These are phyloP conservation scores for Orbilia ellipsospora DNA, from an alignment of 2,329 filamentous ascomycete species.

Conservation along the genomic window DNA sequence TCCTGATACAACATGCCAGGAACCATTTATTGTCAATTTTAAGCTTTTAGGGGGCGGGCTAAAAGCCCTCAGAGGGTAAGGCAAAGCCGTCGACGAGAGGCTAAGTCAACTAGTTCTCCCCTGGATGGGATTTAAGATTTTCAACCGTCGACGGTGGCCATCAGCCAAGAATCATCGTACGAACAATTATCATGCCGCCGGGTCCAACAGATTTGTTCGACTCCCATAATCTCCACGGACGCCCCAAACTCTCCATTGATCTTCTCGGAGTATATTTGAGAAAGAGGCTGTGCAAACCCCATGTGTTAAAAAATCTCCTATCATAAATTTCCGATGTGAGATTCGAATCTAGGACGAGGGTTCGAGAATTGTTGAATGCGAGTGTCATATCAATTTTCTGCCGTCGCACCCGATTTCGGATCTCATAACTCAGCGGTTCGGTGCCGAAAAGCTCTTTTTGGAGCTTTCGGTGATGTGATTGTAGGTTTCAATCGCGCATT, in stretches of 20 bases:
- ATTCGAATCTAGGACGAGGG: conserved; percentile 12
- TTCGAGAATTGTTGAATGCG: conserved; percentile 16
- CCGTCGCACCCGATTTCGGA: conserved; percentile 18
- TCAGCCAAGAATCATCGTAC: conserved; percentile 22
- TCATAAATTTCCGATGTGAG: conserved; percentile 33
- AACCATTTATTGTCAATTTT: conserved; percentile 18
- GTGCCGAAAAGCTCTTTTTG: conserved; percentile 11
- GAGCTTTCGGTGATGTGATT: conserved; percentile 34
- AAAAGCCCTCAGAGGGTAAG: conserved; percentile 26
- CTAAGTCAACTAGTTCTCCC: conserved; percentile 1
- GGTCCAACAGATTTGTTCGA: background rate
- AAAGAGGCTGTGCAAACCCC: conserved; percentile 39
- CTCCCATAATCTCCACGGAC: conserved; percentile 34
- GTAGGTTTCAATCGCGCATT: conserved; percentile 29
- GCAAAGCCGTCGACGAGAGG: conserved; percentile 1
- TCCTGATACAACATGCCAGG: conserved; percentile 26
- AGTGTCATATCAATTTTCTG: conserved; percentile 3
- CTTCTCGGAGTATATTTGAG: background rate
- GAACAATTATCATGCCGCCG: conserved; percentile 24
- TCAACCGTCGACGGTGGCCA: conserved; percentile 14
- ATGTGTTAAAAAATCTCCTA: conserved; percentile 37
- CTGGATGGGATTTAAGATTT: conserved; percentile 30
- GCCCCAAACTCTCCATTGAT: conserved; percentile 8
- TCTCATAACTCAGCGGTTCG: background rate
- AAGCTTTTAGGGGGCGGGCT: conserved; percentile 23